A percentile compares a stretch with the other conserved stretches of the same genome.
phyloP scores from a whole-genome alignment of 1,139 yeast species.

The Pichia sp. region DNA sequence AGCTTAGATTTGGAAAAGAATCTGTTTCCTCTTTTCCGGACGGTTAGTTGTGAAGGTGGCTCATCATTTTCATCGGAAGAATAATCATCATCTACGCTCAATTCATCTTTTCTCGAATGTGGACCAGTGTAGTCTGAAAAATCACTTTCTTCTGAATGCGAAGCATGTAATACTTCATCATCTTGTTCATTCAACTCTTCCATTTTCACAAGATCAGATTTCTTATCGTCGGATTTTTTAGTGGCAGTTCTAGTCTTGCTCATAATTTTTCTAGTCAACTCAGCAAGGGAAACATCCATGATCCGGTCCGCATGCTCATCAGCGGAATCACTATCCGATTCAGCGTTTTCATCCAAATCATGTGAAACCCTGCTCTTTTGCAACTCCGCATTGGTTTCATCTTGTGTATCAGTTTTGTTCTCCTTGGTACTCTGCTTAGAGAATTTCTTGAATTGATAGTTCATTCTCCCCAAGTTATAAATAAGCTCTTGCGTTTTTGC shows the following conservation, averaged over 20 bases:
- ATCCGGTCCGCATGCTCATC: not conserved
- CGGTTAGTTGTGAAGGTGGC: not conserved
- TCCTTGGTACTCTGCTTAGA: not conserved
- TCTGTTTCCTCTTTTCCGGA: not conserved
- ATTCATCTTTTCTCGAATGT: not conserved
- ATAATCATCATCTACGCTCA: not conserved
- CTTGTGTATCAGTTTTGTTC: no score
- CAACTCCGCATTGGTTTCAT: no score
- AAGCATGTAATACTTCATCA: slow-evolving; percentile 1
- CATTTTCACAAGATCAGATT: not conserved
- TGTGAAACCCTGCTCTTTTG: no score
- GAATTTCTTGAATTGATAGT: slow-evolving; percentile 19
- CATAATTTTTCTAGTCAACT: slow-evolving; percentile 18
- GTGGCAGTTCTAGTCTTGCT: slow-evolving; percentile 8
- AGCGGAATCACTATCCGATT: slow-evolving; percentile 1
- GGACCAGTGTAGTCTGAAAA: not conserved
- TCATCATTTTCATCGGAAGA: not conserved
- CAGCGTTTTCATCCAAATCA: not conserved
- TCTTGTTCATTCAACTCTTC: slow-evolving; percentile 6
- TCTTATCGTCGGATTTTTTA: not conserved
- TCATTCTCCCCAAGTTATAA: slow-evolving; percentile 21
- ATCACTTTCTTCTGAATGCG: not conserved
- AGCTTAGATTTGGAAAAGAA: not conserved
- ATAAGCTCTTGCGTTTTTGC: slow-evolving; percentile 14
- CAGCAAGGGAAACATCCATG: slow-evolving; percentile 17